Base-by-base conservation (phyloP, 164 flowering plant species). In the Piper longum region DNA sequence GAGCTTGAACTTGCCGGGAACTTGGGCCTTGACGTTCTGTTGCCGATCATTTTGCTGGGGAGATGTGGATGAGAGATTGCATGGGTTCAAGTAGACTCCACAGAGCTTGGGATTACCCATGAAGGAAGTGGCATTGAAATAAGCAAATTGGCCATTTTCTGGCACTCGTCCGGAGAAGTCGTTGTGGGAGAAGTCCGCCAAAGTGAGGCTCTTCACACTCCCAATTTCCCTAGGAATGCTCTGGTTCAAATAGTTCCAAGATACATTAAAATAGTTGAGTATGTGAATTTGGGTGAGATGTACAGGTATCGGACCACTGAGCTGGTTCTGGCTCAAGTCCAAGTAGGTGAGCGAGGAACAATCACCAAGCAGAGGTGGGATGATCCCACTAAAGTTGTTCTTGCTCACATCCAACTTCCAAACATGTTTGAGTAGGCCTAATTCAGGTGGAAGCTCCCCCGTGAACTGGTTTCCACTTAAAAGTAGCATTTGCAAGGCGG, bases 131-230 rank as follows among this genome's bases (percentile, higher is more conserved):
- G 76, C 68, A 62, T 85, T 87, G 62, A 87, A 82, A 78, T 67
- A 77, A 3, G 67, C 67, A 61, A 66, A 85, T 57, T 84, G 89
- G 3, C 93, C 87, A 3, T 67, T 70, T 61, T 71, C 74, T 7
- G 89, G 89, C 16, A 85, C 72, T n/a, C 48, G 62, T 19, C 93
- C 89, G 4, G 85, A 76, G 68, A 87, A 76, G 60, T 83, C 77
- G 59, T 87, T 87, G 66, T 85, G 74, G 4, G 96, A 89, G 61
- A 92, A 86, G 79, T 92, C 96, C 18, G 83, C 89, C 7, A 89
- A 80, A 19, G 96, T 86, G 57, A 89, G 79, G 72, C 98, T 87
- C 68, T 86, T 88, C 98, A 92, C 89, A 3, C 73, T 62, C 7
- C 91, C 54, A 56, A 92, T 81, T 0, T 88, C 71, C 0, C 80